Evolutionary conservation across 768 basidiomycete species (phyloP).

Genomic region (Serendipita sp.): DNA sequence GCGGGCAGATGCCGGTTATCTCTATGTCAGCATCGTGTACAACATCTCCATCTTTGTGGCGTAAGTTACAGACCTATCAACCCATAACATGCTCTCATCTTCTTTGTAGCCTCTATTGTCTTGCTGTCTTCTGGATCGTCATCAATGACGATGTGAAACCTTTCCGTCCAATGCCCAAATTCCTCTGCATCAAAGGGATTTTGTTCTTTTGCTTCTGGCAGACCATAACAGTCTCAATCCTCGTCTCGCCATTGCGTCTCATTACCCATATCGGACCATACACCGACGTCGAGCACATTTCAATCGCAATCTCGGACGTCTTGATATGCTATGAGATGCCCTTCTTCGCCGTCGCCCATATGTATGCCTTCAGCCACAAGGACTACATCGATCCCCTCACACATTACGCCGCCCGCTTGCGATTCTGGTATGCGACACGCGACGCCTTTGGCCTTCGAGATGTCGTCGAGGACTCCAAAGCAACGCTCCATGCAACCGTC

Average conservation of each 20-base stretch:
- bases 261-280: slow-evolving; percentile 76
- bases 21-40: slow-evolving; percentile 68
- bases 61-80: slow-evolving; percentile 9
- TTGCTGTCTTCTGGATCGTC: slow-evolving; percentile 94
- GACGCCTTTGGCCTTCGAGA: slow-evolving; percentile 82
- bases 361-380: slow-evolving; percentile 82
- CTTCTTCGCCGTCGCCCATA: slow-evolving; percentile 84
- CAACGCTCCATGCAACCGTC: slow-evolving; percentile 75
- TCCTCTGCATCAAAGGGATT: slow-evolving; percentile 96
- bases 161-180: slow-evolving; percentile 90
- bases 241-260: slow-evolving; percentile 60
- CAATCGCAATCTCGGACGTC: slow-evolving; percentile 75
- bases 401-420: slow-evolving; percentile 73
- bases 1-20: slow-evolving; percentile 69
- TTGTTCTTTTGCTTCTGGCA: slow-evolving; percentile 99
- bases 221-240: slow-evolving; percentile 63
- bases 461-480: slow-evolving; percentile 68
- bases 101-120: slow-evolving; percentile 66
- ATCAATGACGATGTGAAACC: slow-evolving; percentile 79
- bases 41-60: slow-evolving; percentile 21
- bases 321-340: slow-evolving; percentile 97
- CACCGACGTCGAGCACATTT: slow-evolving; percentile 76
- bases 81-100: slow-evolving; percentile 49
- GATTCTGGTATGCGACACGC: slow-evolving; percentile 66
- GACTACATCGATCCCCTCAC: slow-evolving; percentile 61